Evolutionary conservation across 1,284 basidiomycete species (phyloP).

Genomic region (Boletus smithii): DNA sequence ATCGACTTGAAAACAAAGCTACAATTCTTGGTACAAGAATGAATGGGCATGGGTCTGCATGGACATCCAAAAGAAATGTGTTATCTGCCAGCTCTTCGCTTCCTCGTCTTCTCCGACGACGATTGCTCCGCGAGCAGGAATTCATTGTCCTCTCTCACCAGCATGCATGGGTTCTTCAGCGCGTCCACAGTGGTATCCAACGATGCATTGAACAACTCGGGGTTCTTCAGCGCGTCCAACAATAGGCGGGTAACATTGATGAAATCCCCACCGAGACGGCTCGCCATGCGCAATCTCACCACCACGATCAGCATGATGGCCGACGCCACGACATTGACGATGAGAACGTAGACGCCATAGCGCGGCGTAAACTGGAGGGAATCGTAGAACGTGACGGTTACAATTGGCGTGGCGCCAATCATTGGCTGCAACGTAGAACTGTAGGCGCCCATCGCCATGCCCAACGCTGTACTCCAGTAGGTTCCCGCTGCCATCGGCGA

Average conservation of each 20-base stretch:
- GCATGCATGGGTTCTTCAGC: slow-evolving; percentile 9
- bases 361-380: background rate
- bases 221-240: slow-evolving; percentile 7
- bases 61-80: too few species aligned
- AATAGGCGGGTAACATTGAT: slow-evolving; percentile 9
- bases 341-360: slow-evolving; percentile 9
- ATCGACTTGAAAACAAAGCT: too few species aligned
- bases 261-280: slow-evolving; percentile 14
- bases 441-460: slow-evolving; percentile 8
- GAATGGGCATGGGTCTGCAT: too few species aligned
- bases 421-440: too few species aligned
- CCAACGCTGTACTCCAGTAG: slow-evolving; percentile 10
- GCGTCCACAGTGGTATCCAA: slow-evolving; percentile 8
- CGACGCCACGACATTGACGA: slow-evolving; percentile 10
- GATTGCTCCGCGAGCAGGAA: slow-evolving; percentile 8
- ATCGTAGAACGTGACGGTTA: too few species aligned
- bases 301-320: slow-evolving; percentile 5
- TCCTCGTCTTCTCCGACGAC: too few species aligned
- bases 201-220: slow-evolving; percentile 13
- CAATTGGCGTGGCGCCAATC: too few species aligned
- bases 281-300: slow-evolving; percentile 6
- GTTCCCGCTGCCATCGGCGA: fast-evolving
- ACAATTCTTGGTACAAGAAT: too few species aligned
- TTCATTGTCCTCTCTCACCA: background rate
- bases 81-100: too few species aligned